Conservation (phyloP, 176 grass and related monocot genomes). For the Metroxylon sagu region DNA sequence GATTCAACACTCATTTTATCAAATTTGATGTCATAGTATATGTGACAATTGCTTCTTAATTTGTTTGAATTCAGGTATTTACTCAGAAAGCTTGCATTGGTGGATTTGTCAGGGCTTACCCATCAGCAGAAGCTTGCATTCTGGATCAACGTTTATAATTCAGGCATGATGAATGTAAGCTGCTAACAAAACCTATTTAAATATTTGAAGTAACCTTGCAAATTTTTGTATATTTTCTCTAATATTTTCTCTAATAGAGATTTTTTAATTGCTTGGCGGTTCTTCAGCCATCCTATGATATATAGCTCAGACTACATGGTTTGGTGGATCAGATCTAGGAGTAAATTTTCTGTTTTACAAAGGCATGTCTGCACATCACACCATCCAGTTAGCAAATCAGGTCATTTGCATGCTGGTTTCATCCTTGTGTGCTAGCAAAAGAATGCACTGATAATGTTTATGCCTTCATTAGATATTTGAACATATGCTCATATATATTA, state of each 20-base stretch:
- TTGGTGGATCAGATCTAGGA: too few relatives aligned
- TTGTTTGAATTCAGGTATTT: slow-evolving; percentile 45
- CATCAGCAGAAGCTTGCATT: slow-evolving; percentile 97
- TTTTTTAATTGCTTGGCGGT: too few relatives aligned
- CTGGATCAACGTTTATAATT: slow-evolving; percentile 98
- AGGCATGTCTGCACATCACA: slow-evolving; percentile 21
- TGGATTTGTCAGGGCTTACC: slow-evolving; percentile 53
- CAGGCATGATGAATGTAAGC: slow-evolving; percentile 99
- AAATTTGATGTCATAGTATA: background rate
- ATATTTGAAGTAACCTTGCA: too few relatives aligned
- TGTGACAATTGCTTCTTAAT: slow-evolving; percentile 10
- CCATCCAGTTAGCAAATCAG: background rate
- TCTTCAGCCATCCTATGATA: too few relatives aligned
- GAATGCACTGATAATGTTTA: background rate
- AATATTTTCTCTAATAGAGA: too few relatives aligned
- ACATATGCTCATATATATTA: background rate
- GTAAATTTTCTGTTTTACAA: slow-evolving; percentile 6
- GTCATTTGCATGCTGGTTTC: slow-evolving; percentile 24
- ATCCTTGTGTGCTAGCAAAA: slow-evolving; percentile 18
- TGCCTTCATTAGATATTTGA: slow-evolving; percentile 17
- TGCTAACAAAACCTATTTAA: background rate
- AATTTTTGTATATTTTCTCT: too few relatives aligned
- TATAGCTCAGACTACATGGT: too few relatives aligned
- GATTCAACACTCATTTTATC: background rate
- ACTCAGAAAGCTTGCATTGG: slow-evolving; percentile 46